A percentile compares a stretch with the other conserved stretches of the same genome.
phyloP scores from a whole-genome alignment of 441 rosid genomes.

The Gossypium trilobum region DNA sequence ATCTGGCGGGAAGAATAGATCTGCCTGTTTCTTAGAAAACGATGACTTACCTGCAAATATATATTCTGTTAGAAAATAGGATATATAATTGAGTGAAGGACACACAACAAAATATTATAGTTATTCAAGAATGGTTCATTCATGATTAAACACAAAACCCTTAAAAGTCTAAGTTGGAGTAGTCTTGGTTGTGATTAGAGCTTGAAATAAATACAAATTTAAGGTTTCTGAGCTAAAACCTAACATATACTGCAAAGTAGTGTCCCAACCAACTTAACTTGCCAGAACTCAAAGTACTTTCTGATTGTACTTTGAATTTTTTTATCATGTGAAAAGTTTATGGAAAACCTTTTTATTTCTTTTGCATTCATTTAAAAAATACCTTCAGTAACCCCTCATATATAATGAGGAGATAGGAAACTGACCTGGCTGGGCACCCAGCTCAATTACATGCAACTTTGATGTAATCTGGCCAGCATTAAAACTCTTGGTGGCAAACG shows the following conservation, averaged over 20 bases:
- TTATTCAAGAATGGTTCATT: neutral
- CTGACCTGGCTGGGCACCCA: conserved; percentile 96
- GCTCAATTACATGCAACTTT: conserved; percentile 92
- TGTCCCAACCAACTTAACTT: neutral
- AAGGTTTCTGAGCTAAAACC: neutral
- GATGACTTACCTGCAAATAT: conserved; percentile 73
- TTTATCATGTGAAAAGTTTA: neutral
- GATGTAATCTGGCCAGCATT: conserved; percentile 93
- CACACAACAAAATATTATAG: neutral
- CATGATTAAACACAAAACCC: neutral
- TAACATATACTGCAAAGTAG: neutral
- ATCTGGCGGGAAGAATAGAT: conserved; percentile 98
- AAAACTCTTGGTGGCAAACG: conserved; percentile 75
- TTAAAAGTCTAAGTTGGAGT: neutral
- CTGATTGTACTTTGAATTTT: neutral
- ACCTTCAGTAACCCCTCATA: neutral
- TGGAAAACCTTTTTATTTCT: neutral
- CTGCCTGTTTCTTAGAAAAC: conserved; percentile 92
- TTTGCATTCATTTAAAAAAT: neutral
- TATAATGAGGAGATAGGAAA: conserved; percentile 12
- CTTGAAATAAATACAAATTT: neutral
- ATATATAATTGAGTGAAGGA: neutral
- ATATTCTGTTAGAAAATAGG: conserved; percentile 3
- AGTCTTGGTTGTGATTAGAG: neutral
- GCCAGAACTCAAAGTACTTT: neutral